Evolutionary conservation across 75 land plant genomes (phyloP).

Genomic region (Pinus albicaulis): DNA sequence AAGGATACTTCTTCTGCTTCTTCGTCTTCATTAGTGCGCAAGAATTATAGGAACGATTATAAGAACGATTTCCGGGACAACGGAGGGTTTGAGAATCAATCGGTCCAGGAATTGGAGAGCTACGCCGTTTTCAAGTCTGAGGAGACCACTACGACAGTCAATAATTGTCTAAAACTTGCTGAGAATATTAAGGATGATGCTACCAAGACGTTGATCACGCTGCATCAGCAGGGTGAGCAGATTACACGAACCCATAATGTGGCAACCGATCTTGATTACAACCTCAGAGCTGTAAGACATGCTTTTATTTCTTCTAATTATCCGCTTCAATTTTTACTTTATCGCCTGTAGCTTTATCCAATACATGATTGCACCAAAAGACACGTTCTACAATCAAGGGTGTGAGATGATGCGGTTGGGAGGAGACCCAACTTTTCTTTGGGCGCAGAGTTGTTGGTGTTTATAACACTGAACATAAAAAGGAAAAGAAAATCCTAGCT

Average conservation of each 20-base stretch:
- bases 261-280: conserved; percentile 48
- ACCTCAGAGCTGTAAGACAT: conserved; percentile 41
- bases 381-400: no score
- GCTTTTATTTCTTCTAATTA: neutral
- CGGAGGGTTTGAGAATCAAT: conserved; percentile 42
- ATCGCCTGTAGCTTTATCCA: no score
- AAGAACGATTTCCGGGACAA: conserved; percentile 14
- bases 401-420: no score
- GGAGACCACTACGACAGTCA: conserved; percentile 43
- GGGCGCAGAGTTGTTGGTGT: no score
- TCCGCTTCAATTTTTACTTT: no score
- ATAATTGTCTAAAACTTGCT: conserved; percentile 49
- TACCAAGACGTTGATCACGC: conserved; percentile 32
- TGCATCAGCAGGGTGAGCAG: conserved; percentile 75
- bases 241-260: conserved; percentile 49
- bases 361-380: no score
- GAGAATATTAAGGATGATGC: conserved; percentile 64
- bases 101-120: conserved; percentile 50
- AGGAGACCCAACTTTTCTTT: no score
- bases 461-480: no score
- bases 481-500: no score
- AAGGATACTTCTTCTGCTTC: neutral
- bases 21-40: neutral
- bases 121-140: conserved; percentile 55
- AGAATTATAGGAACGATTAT: neutral